A percentile compares a stretch with the other conserved stretches of the same genome.
phyloP scores from a whole-genome alignment of 2,329 filamentous ascomycete species.

The Neofusicoccum ribis region DNA sequence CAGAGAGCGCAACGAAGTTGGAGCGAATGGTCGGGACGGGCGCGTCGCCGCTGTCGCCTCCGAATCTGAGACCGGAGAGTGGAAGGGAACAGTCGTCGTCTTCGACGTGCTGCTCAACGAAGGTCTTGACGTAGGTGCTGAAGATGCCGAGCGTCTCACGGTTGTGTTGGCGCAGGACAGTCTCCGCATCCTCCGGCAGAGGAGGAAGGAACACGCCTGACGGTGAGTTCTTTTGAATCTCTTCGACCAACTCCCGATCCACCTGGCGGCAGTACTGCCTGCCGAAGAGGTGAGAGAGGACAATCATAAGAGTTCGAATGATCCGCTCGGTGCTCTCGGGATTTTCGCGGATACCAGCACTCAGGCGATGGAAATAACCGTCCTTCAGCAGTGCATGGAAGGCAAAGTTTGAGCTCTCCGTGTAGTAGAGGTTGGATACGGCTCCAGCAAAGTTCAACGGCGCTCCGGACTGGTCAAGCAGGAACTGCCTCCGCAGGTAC shows the following conservation, averaged over 20 bases:
- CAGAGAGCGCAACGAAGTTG: conserved; percentile 70
- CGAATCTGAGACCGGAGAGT: conserved; percentile 55
- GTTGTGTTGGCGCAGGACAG: conserved; percentile 64
- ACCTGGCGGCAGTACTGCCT: conserved; percentile 55
- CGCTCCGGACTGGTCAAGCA: conserved; percentile 61
- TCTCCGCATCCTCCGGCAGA: conserved; percentile 59
- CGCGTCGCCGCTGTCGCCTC: conserved; percentile 26
- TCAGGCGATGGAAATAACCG: conserved; percentile 69
- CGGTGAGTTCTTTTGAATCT: conserved; percentile 55
- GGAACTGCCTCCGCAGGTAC: conserved; percentile 68
- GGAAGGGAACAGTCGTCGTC: conserved; percentile 59
- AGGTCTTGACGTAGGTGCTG: conserved; percentile 68
- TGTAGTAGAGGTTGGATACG: conserved; percentile 73
- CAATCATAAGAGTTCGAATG: conserved; percentile 63
- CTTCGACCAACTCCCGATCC: conserved; percentile 49
- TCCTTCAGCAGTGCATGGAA: conserved; percentile 72
- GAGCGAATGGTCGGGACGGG: conserved; percentile 57
- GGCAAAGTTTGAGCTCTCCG: conserved; percentile 72
- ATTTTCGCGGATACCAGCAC: conserved; percentile 55
- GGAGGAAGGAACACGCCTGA: conserved; percentile 66
- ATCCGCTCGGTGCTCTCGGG: conserved; percentile 51
- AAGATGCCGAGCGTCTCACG: conserved; percentile 65
- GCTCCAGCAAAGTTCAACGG: conserved; percentile 73
- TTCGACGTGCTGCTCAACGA: conserved; percentile 60
- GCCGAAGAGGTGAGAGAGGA: conserved; percentile 70